A percentile compares a stretch with the other conserved stretches of the same genome.
Conservation (phyloP, 1,284 basidiomycete species). For the Ganoderma multipileum region DNA sequence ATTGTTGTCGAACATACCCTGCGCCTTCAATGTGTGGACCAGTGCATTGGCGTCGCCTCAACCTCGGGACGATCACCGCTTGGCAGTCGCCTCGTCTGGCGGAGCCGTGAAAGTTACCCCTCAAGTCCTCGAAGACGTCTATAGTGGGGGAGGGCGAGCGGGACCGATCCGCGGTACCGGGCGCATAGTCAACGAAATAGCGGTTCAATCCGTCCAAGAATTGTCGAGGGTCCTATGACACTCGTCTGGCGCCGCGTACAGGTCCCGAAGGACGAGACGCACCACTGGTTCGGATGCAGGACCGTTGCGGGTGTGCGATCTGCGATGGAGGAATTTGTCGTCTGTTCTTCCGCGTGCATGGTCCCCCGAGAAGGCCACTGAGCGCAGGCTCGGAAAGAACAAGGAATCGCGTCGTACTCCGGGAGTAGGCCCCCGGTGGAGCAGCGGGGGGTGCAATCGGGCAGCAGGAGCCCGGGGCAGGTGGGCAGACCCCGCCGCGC, state of each 20-base stretch:
- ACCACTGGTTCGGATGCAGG: conserved; percentile 5
- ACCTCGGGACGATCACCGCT: neutral
- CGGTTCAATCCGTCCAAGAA: conserved; percentile 22
- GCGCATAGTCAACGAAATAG: conserved; percentile 18
- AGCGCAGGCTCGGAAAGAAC: conserved; percentile 3
- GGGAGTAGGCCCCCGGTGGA: conserved; percentile 3
- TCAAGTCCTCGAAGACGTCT: neutral
- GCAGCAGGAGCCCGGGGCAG: neutral
- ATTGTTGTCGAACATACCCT: neutral
- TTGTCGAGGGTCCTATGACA: conserved; percentile 1
- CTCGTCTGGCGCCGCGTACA: conserved; percentile 12
- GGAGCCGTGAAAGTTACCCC: conserved; percentile 1
- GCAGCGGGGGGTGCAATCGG: neutral
- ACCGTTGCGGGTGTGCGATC: conserved; percentile 15
- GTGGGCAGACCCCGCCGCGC: neutral
- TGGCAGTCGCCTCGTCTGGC: neutral
- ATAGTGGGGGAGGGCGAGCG: neutral
- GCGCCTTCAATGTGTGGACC: neutral
- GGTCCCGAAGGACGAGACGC: conserved; percentile 7
- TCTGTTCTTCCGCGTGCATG: neutral
- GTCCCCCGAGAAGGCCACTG: conserved; percentile 9
- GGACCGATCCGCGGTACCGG: conserved; percentile 21
- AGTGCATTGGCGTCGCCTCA: neutral
- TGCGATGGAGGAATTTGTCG: conserved; percentile 4
- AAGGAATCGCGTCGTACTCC: conserved; percentile 1